A percentile compares a stretch with the other conserved stretches of the same genome.
phyloP scores from a whole-genome alignment of 768 basidiomycete species.

The Mycena galericulata region DNA sequence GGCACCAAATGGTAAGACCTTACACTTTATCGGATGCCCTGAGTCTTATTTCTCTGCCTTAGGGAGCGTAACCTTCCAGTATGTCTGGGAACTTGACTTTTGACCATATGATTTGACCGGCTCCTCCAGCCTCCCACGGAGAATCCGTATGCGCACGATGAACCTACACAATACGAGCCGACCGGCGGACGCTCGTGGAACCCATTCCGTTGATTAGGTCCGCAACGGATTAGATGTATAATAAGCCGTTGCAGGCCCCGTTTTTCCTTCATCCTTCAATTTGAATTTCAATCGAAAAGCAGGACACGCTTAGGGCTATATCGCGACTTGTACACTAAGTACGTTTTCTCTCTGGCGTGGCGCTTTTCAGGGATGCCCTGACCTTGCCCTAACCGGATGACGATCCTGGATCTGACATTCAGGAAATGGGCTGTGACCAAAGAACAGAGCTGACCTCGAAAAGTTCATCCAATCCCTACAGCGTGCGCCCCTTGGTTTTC shows the following conservation, averaged over 20 bases:
- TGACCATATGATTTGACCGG: neutral
- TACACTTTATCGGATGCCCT: slow-evolving; percentile 6
- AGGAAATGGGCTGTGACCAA: neutral
- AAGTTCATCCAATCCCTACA: slow-evolving; percentile 33
- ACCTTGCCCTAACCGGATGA: too few species aligned
- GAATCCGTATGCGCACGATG: slow-evolving; percentile 58
- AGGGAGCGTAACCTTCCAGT: slow-evolving; percentile 90
- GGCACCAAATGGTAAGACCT: slow-evolving; percentile 93
- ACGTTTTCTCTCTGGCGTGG: neutral
- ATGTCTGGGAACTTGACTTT: slow-evolving; percentile 39
- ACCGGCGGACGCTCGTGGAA: too few species aligned
- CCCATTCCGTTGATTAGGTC: too few species aligned
- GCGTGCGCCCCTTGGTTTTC: slow-evolving; percentile 27
- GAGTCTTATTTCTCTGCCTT: slow-evolving; percentile 16
- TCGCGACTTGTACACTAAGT: neutral
- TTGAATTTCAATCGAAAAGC: neutral
- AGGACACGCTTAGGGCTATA: neutral
- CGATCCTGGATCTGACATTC: slow-evolving; percentile 11
- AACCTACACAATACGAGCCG: too few species aligned
- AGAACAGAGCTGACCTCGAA: slow-evolving; percentile 18
- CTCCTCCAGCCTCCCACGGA: slow-evolving; percentile 54
- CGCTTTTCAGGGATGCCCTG: slow-evolving; percentile 23
- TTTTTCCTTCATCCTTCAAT: too few species aligned
- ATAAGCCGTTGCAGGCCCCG: too few species aligned
- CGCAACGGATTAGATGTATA: too few species aligned